Percentiles rank a stretch among this genome's conserved stretches.
phyloP scores from a whole-genome alignment of 768 basidiomycete genomes.

The Leccinellum rugosiceps region DNA sequence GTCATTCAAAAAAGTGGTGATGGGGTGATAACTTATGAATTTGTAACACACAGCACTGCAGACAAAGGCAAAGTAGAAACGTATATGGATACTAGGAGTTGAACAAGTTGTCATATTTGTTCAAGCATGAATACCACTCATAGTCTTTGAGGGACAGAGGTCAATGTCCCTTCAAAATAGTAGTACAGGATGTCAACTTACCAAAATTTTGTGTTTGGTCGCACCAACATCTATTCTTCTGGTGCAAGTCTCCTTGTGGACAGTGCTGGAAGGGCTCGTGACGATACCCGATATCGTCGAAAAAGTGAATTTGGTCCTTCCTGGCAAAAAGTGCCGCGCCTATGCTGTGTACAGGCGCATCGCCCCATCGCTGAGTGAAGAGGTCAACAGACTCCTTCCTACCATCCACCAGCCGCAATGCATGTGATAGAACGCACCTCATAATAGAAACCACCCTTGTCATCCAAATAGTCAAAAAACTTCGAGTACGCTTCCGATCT shows the following conservation, averaged over 20 bases:
- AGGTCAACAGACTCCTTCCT: neutral
- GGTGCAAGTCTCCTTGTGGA: constrained; percentile 54
- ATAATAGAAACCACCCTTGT: constrained; percentile 87
- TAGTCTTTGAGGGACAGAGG: constrained; percentile 47
- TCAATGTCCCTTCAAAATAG: constrained; percentile 3
- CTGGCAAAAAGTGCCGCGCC: constrained; percentile 73
- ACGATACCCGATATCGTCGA: constrained; percentile 80
- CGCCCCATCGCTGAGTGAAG: constrained; percentile 65
- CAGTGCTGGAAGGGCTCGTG: constrained; percentile 82
- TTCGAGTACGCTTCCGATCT: constrained; percentile 75
- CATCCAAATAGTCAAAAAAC: constrained; percentile 81
- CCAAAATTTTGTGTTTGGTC: constrained; percentile 71
- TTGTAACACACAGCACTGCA: neutral
- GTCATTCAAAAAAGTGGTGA: neutral
- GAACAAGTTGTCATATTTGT: constrained; percentile 68
- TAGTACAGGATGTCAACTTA: constrained; percentile 25
- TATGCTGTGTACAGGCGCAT: constrained; percentile 85
- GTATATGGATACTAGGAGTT: constrained; percentile 3
- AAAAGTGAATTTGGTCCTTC: constrained; percentile 78
- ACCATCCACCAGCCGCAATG: neutral
- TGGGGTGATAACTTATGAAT: neutral
- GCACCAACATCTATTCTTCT: constrained; percentile 65
- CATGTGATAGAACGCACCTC: constrained; percentile 49
- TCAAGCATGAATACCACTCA: constrained; percentile 88
- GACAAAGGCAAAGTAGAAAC: neutral